Evolutionary conservation across 2,329 filamentous ascomycete species (phyloP).

Genomic region (Fusarium newnesense): DNA sequence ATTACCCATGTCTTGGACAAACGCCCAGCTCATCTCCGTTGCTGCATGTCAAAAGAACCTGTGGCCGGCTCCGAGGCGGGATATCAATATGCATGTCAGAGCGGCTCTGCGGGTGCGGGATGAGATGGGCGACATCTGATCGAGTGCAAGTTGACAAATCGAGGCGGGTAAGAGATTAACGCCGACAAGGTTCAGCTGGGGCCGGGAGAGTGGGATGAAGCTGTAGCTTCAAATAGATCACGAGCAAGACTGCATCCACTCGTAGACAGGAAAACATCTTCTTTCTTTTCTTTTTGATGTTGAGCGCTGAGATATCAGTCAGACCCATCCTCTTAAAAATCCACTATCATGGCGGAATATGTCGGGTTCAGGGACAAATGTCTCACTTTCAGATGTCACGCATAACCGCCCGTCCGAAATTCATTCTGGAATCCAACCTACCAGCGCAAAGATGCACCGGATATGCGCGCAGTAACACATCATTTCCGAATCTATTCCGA

Average conservation of each 20-base stretch:
- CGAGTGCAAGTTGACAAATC: neutral
- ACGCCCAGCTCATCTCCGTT: constrained; percentile 22
- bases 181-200: neutral
- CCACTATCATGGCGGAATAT: constrained; percentile 2
- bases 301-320: constrained; percentile 13
- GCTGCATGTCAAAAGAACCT: neutral
- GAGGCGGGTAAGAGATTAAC: neutral
- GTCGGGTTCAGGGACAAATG: constrained; percentile 10
- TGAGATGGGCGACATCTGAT: neutral
- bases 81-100: constrained; percentile 17
- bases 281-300: constrained; percentile 4
- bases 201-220: neutral
- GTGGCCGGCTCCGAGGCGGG: constrained; percentile 21
- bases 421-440: constrained; percentile 7
- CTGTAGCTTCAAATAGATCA: neutral
- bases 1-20: neutral
- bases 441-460: constrained; percentile 5
- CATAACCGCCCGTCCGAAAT: constrained; percentile 22
- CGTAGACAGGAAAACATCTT: neutral
- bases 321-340: neutral
- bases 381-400: constrained; percentile 25
- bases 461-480: constrained; percentile 21
- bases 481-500: constrained; percentile 17
- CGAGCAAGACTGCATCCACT: neutral
- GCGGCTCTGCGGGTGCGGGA: constrained; percentile 7